These are phyloP conservation scores for Acorus calamus DNA, from an alignment of 106 monocot species.

Conservation along the genomic window DNA sequence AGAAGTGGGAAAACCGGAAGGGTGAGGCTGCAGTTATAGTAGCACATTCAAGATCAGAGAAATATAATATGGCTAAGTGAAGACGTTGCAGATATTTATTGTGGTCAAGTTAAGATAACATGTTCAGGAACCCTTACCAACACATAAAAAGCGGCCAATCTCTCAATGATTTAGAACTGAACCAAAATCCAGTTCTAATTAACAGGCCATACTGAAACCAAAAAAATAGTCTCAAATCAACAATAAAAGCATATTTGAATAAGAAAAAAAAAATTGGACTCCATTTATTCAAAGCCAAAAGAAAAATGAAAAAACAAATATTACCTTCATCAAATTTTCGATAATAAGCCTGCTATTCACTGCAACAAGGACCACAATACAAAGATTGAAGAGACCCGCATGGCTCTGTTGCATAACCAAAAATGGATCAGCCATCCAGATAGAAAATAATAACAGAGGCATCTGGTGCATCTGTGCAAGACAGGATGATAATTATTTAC, in stretches of 20 bases:
- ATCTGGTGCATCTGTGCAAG: too few species aligned
- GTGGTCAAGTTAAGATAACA: not conserved
- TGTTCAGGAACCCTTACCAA: slow-evolving; percentile 29
- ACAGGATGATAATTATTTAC: too few species aligned
- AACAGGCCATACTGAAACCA: slow-evolving; percentile 60
- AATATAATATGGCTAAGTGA: not conserved
- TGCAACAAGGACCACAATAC: slow-evolving; percentile 72
- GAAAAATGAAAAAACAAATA: not conserved
- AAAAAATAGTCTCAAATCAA: slow-evolving; percentile 6
- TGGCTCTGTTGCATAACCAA: slow-evolving; percentile 41
- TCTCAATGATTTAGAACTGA: slow-evolving; percentile 53
- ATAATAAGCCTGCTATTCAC: slow-evolving; percentile 80
- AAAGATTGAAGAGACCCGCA: slow-evolving; percentile 70
- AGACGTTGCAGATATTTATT: too few species aligned
- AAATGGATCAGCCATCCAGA: not conserved
- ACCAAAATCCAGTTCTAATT: slow-evolving; percentile 79
- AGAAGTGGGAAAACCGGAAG: slow-evolving; percentile 45
- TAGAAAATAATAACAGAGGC: too few species aligned
- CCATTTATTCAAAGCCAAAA: not conserved
- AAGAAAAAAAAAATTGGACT: not conserved
- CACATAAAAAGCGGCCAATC: slow-evolving; percentile 86
- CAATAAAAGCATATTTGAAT: not conserved
- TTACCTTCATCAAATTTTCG: slow-evolving; percentile 81
- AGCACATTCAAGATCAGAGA: not conserved
- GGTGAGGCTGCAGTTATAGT: slow-evolving; percentile 33